These are phyloP conservation scores for Erigeron canadensis DNA, from an alignment of 129 eudicot species.

Conservation along the genomic window DNA sequence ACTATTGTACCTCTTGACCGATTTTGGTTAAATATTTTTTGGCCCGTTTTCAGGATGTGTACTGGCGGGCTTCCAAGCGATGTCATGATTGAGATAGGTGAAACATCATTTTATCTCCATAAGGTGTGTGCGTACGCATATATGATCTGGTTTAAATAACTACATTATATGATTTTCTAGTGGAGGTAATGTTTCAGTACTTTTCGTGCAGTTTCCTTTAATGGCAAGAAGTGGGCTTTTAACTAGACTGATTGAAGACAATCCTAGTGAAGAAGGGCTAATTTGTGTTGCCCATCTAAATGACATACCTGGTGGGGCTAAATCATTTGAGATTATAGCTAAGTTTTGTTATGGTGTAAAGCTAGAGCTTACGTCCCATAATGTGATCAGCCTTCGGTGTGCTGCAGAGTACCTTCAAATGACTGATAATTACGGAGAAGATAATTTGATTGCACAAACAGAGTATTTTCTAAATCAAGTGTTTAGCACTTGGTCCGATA, in stretches of 20 bases:
- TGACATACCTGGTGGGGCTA: conserved; percentile 85
- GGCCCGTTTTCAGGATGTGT: conserved; percentile 60
- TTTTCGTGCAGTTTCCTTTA: conserved; percentile 64
- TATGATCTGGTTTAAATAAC: neutral
- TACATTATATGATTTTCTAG: conserved; percentile 1
- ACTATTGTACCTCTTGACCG: neutral
- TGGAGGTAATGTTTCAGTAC: neutral
- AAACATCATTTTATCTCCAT: conserved; percentile 73
- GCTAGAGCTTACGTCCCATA: conserved; percentile 65
- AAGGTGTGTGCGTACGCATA: conserved; percentile 45
- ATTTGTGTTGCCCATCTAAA: conserved; percentile 45
- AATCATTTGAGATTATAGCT: conserved; percentile 71
- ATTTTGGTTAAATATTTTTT: too few species aligned
- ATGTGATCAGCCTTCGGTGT: conserved; percentile 69
- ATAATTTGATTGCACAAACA: conserved; percentile 66
- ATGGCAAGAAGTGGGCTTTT: conserved; percentile 74
- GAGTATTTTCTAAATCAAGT: conserved; percentile 62
- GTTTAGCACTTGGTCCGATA: conserved; percentile 73
- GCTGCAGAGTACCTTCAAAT: conserved; percentile 81
- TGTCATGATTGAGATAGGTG: conserved; percentile 73
- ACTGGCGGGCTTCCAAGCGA: conserved; percentile 81
- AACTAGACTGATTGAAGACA: conserved; percentile 54
- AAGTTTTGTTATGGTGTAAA: conserved; percentile 76
- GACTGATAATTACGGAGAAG: conserved; percentile 76
- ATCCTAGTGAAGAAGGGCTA: conserved; percentile 38